Conservation (phyloP, 768 basidiomycete species). For the Pisolithus orientalis region DNA sequence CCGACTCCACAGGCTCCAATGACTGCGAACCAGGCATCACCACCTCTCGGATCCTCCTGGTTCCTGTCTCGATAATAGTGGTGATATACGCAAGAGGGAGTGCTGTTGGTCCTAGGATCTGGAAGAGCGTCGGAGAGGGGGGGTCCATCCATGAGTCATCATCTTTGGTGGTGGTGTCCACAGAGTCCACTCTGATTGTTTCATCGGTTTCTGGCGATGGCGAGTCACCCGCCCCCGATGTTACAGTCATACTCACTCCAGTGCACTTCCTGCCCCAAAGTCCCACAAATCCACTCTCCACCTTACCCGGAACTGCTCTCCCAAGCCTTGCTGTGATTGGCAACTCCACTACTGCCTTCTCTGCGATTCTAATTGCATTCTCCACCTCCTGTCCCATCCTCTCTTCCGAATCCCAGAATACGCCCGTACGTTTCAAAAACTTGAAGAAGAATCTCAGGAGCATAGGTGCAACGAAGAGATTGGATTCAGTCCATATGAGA, state of each 20-base stretch:
- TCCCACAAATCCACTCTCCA: too few relatives aligned
- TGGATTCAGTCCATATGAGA: constrained; percentile 40
- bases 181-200: not conserved
- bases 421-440: constrained; percentile 38
- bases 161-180: constrained; percentile 3
- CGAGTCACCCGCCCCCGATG: too few relatives aligned
- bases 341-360: constrained; percentile 34
- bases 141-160: constrained; percentile 25
- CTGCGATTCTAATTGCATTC: constrained; percentile 37
- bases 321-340: constrained; percentile 36
- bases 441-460: constrained; percentile 40
- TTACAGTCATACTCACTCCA: too few relatives aligned
- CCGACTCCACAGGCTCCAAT: too few relatives aligned
- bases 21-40: constrained; percentile 1
- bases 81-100: constrained; percentile 55
- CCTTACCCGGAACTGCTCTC: not conserved
- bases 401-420: constrained; percentile 28
- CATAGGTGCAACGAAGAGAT: constrained; percentile 37
- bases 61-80: constrained; percentile 59
- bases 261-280: too few relatives aligned
- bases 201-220: not conserved
- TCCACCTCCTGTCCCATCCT: constrained; percentile 25
- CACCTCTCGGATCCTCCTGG: constrained; percentile 49
- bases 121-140: constrained; percentile 25
- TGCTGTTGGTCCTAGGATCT: constrained; percentile 46